Base-by-base conservation (phyloP, 257 asterid genomes). In the Nicotiana undulata region DNA sequence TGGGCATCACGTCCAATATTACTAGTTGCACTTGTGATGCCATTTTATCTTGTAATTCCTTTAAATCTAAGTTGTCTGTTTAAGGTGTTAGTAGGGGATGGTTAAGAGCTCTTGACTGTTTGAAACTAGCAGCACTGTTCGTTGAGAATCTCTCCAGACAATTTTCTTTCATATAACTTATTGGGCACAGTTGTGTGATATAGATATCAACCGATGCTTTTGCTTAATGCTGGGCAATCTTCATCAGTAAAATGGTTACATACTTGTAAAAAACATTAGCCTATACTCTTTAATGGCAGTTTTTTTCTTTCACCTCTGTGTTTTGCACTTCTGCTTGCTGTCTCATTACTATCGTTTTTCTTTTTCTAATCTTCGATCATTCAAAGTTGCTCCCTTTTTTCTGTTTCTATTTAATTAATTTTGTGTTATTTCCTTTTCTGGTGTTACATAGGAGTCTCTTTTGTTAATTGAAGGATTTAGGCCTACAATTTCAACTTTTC, bases 401-500 rank as follows among this genome's bases (percentile, higher is more conserved):
- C 7, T 74, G 61, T 74, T 74, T 24, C 61, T 49, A 49, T 49
- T 49, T 74, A 15, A 74, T 46, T 72, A 26, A 53, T 24, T 74
- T 72, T 15, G 49, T 74, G 26, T 74, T 74, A 49, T 46, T 72
- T 72, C 24, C 78, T 24, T 49, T 24, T 49, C 61, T 74, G 78
- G 22, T 51, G 46, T 64, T 44, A 51, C 75, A 40, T 37, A 51
- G 76, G 76, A 44, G 58, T 53, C n/a, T 79, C 61, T 40, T 60
- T 67, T n/a, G 61, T 46, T 29, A 28, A 40, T 64, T 79, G 76
- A 70, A 79, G 82, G 60, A 64, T 64, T 66, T 87, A 63, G 82
- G 82, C 28, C 26, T 79, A 51, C 64, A 28, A 28, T 79, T 49
- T 67, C 76, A 64, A 64, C 46, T 64, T 79, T 66, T 79, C 60